Conservation (phyloP, 305 asterid species). For the Ilex paraguariensis region DNA sequence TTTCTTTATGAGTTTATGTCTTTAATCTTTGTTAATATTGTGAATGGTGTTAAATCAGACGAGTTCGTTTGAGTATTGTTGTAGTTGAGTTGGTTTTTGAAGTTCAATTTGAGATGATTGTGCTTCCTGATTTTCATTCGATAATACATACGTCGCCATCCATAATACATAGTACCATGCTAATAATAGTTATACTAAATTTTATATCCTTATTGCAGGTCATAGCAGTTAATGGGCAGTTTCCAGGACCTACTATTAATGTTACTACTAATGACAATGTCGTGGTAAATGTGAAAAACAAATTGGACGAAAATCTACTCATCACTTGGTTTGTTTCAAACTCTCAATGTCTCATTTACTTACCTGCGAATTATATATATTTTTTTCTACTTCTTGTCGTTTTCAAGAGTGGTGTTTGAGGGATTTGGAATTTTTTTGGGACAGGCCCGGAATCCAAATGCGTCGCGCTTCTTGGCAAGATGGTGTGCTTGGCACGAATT, state of each 20-base stretch:
- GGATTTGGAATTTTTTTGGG: neutral
- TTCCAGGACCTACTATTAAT: slow-evolving; percentile 80
- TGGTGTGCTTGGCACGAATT: slow-evolving; percentile 86
- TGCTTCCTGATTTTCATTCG: neutral
- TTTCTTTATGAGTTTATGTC: no score
- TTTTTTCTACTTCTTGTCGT: neutral
- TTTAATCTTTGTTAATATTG: no score
- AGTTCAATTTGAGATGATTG: no score
- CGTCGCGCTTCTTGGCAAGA: slow-evolving; percentile 93
- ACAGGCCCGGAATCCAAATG: slow-evolving; percentile 91
- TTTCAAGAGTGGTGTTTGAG: no score
- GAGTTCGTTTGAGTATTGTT: no score
- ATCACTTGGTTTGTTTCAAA: slow-evolving; percentile 59
- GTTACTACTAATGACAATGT: slow-evolving; percentile 89
- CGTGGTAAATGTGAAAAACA: slow-evolving; percentile 73
- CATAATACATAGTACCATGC: neutral
- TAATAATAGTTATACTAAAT: neutral
- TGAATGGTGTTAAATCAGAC: no score
- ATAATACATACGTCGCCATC: neutral
- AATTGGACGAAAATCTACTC: slow-evolving; percentile 71
- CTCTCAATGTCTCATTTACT: no score
- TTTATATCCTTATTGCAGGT: slow-evolving; percentile 42
- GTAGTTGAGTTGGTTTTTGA: no score
- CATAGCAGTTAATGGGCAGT: slow-evolving; percentile 76
- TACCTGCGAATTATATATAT: neutral